A percentile compares a stretch with the other conserved stretches of the same genome.
phyloP scores from a whole-genome alignment of 768 basidiomycete species.

The Leccinum imitatum region DNA sequence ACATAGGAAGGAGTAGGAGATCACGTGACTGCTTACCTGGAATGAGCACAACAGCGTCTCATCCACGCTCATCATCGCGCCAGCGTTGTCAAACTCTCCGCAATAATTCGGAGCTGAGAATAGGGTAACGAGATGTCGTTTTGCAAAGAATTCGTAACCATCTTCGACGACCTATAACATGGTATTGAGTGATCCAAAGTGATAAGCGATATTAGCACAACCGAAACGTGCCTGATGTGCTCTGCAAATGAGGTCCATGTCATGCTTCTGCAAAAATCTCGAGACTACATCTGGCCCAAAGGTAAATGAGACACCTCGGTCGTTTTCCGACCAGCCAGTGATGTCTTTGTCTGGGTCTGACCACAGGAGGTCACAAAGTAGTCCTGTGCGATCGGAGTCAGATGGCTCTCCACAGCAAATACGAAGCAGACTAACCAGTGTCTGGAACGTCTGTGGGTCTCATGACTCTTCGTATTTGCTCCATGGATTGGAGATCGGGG shows the following conservation, averaged over 20 bases:
- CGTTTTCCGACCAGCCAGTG: slow-evolving; percentile 99
- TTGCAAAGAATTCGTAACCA: slow-evolving; percentile 98
- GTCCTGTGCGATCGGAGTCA: slow-evolving; percentile 47
- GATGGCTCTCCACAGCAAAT: not conserved
- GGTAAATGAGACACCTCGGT: slow-evolving; percentile 97
- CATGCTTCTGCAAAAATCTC: slow-evolving; percentile 97
- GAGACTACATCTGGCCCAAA: slow-evolving; percentile 98
- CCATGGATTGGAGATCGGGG: slow-evolving; percentile 98
- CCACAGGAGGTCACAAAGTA: slow-evolving; percentile 96
- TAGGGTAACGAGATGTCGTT: slow-evolving; percentile 92
- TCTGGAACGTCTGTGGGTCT: slow-evolving; percentile 98
- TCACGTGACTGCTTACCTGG: slow-evolving; percentile 62
- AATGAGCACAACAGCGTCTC: slow-evolving; percentile 97
- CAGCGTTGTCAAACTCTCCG: slow-evolving; percentile 98
- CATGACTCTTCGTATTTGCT: slow-evolving; percentile 99
- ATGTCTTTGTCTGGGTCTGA: slow-evolving; percentile 99
- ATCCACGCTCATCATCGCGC: slow-evolving; percentile 99
- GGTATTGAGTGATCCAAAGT: slow-evolving; percentile 1
- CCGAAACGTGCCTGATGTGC: slow-evolving; percentile 82
- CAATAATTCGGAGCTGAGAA: slow-evolving; percentile 97
- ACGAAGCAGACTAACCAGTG: slow-evolving; percentile 60
- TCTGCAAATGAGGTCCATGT: slow-evolving; percentile 98
- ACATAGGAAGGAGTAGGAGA: not conserved
- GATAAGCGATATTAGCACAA: not conserved
- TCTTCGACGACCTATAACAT: slow-evolving; percentile 87